Evolutionary conservation across 768 basidiomycete genomes (phyloP), one percentile per base, ranked within the genome.

Genomic region (Pleurotus cornucopiae): DNA sequence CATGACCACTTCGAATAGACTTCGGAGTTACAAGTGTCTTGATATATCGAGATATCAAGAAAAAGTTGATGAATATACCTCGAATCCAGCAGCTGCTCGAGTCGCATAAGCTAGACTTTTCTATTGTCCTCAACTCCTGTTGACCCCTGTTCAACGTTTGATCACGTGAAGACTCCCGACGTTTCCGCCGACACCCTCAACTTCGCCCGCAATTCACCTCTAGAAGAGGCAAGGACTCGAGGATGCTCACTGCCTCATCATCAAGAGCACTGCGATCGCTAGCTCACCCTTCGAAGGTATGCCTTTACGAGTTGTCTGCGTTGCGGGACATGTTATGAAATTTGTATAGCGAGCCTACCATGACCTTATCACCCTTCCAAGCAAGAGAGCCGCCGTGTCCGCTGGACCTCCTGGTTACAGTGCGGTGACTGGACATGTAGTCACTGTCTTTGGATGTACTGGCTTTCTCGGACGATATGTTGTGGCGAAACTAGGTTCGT

Each of bases 381-480:
- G 74, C 47, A 67, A 68, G 60, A 86, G 86, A 63, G 86, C 91
- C 39, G 75, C 91, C 61, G 76, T 95, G 64, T 81, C 85, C 4
- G 76, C 83, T 61, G 95, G 94, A 16, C 81, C 85, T 52, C 85
- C 87, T 52, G 94, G 88, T 59, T 91, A 93, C 66, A 91, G 89
- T 65, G 88, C 92, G 3, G 86, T 88, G 57, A 86, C 88, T 41
- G 97, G 96, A 2, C 94, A 95, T 72, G 83, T 88, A 38, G 96
- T 89, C 41, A 99, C 97, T 13, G 95, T 98, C 49, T 98, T 99
- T 78, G 97, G 97, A 20, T 90, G 88, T 68, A 97, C 95, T 3
- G 92, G 95, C 4, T 98, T 98, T 70, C 75, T 99, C 57, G 97
- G 96, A 45, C 78, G 94, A 67, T 98, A 98, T 71, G 77, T 98